Conservation (phyloP, 2,329 filamentous ascomycete genomes). For the Blastomyces parvus region DNA sequence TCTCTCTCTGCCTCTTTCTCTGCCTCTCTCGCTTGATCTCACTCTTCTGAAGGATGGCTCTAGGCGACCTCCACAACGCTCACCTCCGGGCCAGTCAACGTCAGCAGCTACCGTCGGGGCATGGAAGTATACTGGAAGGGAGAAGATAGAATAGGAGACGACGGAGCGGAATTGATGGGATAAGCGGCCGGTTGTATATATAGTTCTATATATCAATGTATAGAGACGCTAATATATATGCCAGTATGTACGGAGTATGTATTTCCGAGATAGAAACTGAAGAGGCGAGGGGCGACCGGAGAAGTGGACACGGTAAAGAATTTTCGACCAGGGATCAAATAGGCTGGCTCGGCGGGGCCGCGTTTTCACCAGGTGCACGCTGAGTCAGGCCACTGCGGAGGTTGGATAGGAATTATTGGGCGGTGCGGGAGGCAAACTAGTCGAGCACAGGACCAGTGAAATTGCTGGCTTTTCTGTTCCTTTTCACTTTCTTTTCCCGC, state of each 20-base stretch:
- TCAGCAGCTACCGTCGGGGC: conserved; percentile 1
- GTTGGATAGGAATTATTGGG: background rate
- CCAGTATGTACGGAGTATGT: too few relatives aligned
- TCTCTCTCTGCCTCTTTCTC: background rate
- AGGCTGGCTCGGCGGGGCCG: background rate
- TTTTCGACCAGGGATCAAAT: background rate
- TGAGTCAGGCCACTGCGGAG: background rate
- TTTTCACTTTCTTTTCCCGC: background rate
- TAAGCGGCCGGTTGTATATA: background rate
- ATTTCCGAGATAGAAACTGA: background rate
- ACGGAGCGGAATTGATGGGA: background rate
- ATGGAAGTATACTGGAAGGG: background rate
- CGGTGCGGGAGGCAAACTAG: background rate
- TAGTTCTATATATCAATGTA: background rate
- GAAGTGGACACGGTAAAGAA: background rate
- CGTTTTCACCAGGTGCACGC: background rate
- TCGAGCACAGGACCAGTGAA: background rate
- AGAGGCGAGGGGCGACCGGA: background rate
- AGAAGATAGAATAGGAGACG: background rate
- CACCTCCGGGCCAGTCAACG: conserved; percentile 2
- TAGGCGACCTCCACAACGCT: background rate
- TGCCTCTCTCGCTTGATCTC: background rate
- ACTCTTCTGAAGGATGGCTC: background rate
- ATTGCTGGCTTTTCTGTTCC: background rate
- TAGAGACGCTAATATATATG: too few relatives aligned